Conservation (phyloP, 208 protist species). For the Leishmania turanica region DNA sequence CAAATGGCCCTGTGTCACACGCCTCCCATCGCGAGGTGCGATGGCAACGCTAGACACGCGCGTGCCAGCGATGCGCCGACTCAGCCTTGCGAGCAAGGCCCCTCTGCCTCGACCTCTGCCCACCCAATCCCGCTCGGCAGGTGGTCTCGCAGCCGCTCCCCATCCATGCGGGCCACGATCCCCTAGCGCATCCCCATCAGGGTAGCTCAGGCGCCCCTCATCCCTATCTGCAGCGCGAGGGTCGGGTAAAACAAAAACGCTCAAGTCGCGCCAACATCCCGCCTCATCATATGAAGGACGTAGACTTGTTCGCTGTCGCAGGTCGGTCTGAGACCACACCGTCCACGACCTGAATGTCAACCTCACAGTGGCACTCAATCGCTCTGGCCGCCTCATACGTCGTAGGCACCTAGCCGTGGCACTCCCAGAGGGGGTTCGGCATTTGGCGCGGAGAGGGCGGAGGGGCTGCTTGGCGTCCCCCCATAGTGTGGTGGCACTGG, state of each 20-base stretch:
- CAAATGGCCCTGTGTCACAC: neutral
- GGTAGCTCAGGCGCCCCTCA: neutral
- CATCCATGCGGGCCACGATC: neutral
- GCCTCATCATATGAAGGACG: neutral
- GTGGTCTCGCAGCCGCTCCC: neutral
- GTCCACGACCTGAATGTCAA: neutral
- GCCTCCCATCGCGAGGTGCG: neutral
- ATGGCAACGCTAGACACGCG: neutral
- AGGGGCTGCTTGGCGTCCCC: neutral
- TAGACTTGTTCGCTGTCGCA: neutral
- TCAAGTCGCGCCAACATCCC: neutral
- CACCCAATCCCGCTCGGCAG: neutral
- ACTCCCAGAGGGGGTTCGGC: neutral
- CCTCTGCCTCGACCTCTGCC: neutral
- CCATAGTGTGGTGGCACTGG: neutral
- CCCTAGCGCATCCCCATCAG: neutral
- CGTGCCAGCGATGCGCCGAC: neutral
- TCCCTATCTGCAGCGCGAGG: neutral
- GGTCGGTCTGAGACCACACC: neutral
- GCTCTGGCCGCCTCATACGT: neutral
- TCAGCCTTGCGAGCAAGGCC: neutral
- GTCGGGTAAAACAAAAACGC: neutral
- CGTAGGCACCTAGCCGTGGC: neutral
- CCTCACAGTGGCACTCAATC: too few species aligned
- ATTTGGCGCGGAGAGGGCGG: neutral